Conservation (phyloP, 2,329 filamentous ascomycete genomes). For the Metarhizium humberi region DNA sequence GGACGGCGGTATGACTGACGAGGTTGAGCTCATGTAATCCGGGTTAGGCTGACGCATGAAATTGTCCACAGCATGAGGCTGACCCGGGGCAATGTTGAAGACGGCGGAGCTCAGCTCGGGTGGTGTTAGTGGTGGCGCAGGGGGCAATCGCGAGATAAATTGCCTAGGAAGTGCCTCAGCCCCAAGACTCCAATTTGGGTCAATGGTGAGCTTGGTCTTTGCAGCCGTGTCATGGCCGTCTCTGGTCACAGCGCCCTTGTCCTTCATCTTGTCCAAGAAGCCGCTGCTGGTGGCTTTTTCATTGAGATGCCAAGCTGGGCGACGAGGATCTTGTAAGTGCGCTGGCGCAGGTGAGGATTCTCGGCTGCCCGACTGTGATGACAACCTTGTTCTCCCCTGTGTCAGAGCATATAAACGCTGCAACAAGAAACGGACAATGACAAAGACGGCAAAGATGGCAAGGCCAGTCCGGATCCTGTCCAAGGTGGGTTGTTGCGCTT, state of each 20-base stretch:
- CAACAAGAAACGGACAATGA: slow-evolving; percentile 23
- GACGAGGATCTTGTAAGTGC: slow-evolving; percentile 10
- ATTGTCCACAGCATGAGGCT: slow-evolving; percentile 20
- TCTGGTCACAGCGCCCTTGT: slow-evolving; percentile 3
- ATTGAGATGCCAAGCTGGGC: slow-evolving; percentile 16
- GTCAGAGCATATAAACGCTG: slow-evolving; percentile 10
- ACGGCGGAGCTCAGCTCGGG: slow-evolving; percentile 32
- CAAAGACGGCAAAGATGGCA: slow-evolving; percentile 24
- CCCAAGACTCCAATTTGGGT: slow-evolving; percentile 16
- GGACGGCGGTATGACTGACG: slow-evolving; percentile 16
- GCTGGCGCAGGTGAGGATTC: slow-evolving; percentile 7
- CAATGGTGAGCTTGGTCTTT: slow-evolving; percentile 13
- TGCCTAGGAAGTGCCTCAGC: slow-evolving; percentile 18
- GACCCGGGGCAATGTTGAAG: slow-evolving; percentile 31
- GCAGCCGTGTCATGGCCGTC: slow-evolving; percentile 7
- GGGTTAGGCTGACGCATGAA: slow-evolving; percentile 41
- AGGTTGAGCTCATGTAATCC: slow-evolving; percentile 33
- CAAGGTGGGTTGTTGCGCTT: slow-evolving; percentile 18
- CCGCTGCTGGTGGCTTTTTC: slow-evolving; percentile 13
- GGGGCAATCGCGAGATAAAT: slow-evolving; percentile 29
- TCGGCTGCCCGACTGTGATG: background rate
- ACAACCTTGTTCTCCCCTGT: background rate
- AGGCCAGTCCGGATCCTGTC: slow-evolving; percentile 19
- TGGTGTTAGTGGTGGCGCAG: slow-evolving; percentile 40
- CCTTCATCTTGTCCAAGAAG: slow-evolving; percentile 1